phyloP scores from a whole-genome alignment of 2,329 filamentous ascomycete species.

The Stylonectria norvegica region DNA sequence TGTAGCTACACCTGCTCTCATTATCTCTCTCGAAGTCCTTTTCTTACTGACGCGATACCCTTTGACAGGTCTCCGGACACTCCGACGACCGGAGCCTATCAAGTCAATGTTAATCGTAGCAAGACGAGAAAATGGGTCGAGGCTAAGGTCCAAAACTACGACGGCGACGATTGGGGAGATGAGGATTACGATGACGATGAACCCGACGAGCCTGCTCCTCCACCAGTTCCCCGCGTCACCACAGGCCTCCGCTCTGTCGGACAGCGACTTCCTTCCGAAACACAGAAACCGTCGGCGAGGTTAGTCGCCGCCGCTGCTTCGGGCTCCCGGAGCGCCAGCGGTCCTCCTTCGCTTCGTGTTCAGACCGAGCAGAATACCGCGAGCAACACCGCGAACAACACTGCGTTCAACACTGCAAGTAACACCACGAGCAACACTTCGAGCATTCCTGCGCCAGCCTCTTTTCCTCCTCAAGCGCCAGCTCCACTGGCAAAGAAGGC shows the following conservation, averaged over 20 bases:
- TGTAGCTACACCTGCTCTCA: slow-evolving; percentile 19
- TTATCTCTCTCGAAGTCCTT: background rate
- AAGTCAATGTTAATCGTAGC: slow-evolving; percentile 79
- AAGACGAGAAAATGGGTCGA: slow-evolving; percentile 97
- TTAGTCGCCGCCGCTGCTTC: slow-evolving; percentile 23
- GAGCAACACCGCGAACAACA: too few species aligned
- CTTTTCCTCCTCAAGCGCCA: background rate
- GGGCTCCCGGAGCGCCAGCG: slow-evolving; percentile 23
- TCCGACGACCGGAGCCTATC: slow-evolving; percentile 52
- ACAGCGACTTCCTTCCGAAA: slow-evolving; percentile 29
- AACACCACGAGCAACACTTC: too few species aligned
- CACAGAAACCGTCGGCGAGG: slow-evolving; percentile 22
- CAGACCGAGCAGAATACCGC: slow-evolving; percentile 19
- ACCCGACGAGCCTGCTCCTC: slow-evolving; percentile 42
- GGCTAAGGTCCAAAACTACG: slow-evolving; percentile 81
- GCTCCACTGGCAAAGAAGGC: background rate
- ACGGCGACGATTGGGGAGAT: slow-evolving; percentile 89
- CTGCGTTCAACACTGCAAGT: too few species aligned
- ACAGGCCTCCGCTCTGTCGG: slow-evolving; percentile 28
- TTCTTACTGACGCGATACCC: slow-evolving; percentile 11
- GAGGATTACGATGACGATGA: slow-evolving; percentile 61
- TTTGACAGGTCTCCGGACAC: slow-evolving; percentile 29
- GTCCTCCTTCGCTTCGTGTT: slow-evolving; percentile 26
- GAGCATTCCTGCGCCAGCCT: slow-evolving; percentile 1
- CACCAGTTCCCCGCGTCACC: slow-evolving; percentile 26